A percentile compares a stretch with the other conserved stretches of the same genome.
Evolutionary conservation across 306 rosid genomes (phyloP).

Genomic region (Prunus mira): DNA sequence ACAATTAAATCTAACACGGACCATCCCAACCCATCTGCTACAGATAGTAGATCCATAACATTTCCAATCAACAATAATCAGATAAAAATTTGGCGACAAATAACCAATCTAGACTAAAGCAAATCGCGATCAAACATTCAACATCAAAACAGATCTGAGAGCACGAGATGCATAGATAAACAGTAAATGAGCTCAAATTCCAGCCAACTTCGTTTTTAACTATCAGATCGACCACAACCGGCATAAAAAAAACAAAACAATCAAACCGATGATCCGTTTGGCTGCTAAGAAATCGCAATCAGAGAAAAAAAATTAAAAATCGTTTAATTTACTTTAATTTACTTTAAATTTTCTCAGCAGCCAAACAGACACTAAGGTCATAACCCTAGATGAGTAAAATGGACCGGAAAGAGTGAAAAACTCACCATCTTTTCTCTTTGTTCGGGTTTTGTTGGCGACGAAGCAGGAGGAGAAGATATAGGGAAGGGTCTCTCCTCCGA

Average conservation of each 20-base stretch:
- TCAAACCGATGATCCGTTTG: not conserved
- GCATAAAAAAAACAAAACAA: not conserved
- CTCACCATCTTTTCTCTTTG: constrained; percentile 23
- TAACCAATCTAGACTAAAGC: too few relatives aligned
- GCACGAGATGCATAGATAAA: not conserved
- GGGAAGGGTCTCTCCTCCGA: constrained; percentile 20
- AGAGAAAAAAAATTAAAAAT: not conserved
- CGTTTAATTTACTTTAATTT: not conserved
- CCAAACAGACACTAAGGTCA: not conserved
- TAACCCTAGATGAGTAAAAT: not conserved
- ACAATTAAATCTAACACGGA: not conserved
- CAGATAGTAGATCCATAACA: constrained; percentile 5
- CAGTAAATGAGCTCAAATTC: not conserved
- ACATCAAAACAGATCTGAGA: constrained; percentile 12
- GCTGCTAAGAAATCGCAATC: not conserved
- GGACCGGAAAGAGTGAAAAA: not conserved
- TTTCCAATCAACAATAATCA: not conserved
- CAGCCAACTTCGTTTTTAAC: not conserved
- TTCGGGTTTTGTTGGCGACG: not conserved
- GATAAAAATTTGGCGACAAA: not conserved
- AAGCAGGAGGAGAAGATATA: constrained; percentile 14
- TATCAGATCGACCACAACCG: constrained; percentile 8
- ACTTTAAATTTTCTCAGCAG: not conserved
- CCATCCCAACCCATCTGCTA: not conserved
- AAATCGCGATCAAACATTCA: not conserved